Evolutionary conservation across 345 rosid species (phyloP).

Genomic region (Luvunga scandens): DNA sequence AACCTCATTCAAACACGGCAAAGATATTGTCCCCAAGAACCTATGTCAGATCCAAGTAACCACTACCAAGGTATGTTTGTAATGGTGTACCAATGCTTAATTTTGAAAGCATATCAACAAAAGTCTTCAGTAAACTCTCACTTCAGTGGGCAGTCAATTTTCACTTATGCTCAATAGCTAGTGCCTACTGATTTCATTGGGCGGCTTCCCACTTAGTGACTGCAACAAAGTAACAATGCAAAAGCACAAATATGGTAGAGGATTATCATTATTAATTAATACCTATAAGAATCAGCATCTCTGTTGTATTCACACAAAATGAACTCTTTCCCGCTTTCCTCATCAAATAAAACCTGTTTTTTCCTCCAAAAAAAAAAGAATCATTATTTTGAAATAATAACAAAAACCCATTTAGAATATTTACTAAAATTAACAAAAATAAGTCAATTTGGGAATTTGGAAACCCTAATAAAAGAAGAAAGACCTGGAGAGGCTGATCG

Average conservation of each 20-base stretch:
- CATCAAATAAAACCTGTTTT: conserved; percentile 66
- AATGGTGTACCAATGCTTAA: background rate
- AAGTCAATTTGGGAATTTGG: background rate
- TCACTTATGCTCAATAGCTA: no score
- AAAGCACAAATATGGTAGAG: background rate
- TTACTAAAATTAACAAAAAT: background rate
- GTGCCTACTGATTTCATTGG: background rate
- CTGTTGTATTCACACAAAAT: conserved; percentile 95
- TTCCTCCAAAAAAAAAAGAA: background rate
- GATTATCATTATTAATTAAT: background rate
- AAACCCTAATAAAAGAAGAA: background rate
- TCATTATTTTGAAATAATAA: background rate
- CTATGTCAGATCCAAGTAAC: background rate
- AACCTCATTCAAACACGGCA: background rate
- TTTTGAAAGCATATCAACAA: background rate
- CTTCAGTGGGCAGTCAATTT: background rate
- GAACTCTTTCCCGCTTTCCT: conserved; percentile 70
- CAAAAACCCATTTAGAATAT: background rate
- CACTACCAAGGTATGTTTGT: background rate
- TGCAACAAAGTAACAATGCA: background rate
- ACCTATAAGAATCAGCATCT: conserved; percentile 98
- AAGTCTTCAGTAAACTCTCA: background rate
- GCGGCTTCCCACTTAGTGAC: background rate
- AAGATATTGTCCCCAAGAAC: background rate
- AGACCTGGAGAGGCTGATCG: conserved; percentile 94